Conservation (phyloP, 2,329 filamentous ascomycete genomes). For the Chalaropsis thielavioides region DNA sequence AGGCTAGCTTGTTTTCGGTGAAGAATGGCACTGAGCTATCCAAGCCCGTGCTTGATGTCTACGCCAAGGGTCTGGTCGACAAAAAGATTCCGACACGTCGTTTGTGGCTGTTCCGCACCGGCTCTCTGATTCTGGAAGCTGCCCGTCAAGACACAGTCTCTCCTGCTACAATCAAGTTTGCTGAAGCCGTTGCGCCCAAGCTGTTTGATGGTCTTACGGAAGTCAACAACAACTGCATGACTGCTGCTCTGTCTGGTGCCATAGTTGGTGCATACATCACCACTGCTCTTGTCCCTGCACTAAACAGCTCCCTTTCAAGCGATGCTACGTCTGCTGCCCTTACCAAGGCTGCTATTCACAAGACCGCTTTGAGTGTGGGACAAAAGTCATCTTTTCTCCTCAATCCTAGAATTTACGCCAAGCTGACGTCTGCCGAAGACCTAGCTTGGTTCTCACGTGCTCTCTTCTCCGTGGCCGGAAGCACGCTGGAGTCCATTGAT, state of each 20-base stretch:
- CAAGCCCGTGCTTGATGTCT: constrained; percentile 52
- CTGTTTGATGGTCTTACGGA: constrained; percentile 63
- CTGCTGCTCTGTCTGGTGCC: constrained; percentile 69
- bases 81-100: constrained; percentile 68
- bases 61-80: constrained; percentile 69
- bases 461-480: constrained; percentile 45
- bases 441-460: constrained; percentile 62
- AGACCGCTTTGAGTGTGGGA: constrained; percentile 52
- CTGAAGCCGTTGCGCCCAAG: constrained; percentile 38
- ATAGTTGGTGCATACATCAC: constrained; percentile 66
- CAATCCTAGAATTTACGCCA: constrained; percentile 71
- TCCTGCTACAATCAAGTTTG: constrained; percentile 26
- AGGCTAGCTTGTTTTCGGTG: constrained; percentile 49
- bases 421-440: constrained; percentile 60
- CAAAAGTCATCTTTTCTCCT: constrained; percentile 80
- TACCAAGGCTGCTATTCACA: constrained; percentile 45
- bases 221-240: constrained; percentile 59
- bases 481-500: constrained; percentile 35
- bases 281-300: constrained; percentile 44
- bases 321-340: constrained; percentile 32
- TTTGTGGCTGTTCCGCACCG: constrained; percentile 64
- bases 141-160: constrained; percentile 29
- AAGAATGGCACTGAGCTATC: constrained; percentile 46
- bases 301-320: constrained; percentile 41
- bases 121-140: constrained; percentile 43